Conservation (phyloP, 139 green algal genomes). For the Chlorella sp. region DNA sequence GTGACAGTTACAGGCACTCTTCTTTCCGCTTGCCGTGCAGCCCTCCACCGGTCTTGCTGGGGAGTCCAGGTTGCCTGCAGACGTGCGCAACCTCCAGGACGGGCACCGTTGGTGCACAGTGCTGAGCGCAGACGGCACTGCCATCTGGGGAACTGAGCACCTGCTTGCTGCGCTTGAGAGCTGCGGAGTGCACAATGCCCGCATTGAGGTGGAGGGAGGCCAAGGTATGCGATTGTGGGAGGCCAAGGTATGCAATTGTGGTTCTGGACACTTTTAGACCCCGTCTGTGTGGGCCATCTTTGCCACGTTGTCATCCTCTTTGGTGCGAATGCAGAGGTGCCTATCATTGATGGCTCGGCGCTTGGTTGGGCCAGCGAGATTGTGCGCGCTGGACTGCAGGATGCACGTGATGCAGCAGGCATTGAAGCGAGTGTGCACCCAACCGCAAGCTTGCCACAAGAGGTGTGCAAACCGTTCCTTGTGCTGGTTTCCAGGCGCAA, state of each 20-base stretch:
- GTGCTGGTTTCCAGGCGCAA: too few relatives aligned
- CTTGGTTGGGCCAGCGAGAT: conserved; percentile 72
- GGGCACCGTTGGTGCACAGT: conserved; percentile 17
- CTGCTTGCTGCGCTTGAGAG: conserved; percentile 89
- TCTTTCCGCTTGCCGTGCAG: not conserved
- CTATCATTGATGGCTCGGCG: conserved; percentile 87
- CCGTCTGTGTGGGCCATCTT: not conserved
- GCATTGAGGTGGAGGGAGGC: conserved; percentile 79
- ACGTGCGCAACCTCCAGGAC: not conserved
- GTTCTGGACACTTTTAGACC: not conserved
- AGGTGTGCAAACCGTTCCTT: not conserved
- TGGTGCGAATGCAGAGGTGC: conserved; percentile 64
- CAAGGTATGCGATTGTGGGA: not conserved
- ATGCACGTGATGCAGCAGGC: conserved; percentile 1
- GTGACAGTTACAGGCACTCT: too few relatives aligned
- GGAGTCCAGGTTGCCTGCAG: not conserved
- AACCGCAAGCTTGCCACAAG: not conserved
- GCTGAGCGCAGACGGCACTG: not conserved
- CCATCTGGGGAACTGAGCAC: conserved; percentile 61
- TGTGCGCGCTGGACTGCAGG: conserved; percentile 49
- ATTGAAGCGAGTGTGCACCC: not conserved
- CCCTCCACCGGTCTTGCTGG: not conserved
- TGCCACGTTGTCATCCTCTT: not conserved
- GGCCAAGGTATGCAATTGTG: not conserved
- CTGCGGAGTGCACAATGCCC: conserved; percentile 88